Evolutionary conservation across 176 grass and related monocot species (phyloP).

Genomic region (Ensete glaucum): DNA sequence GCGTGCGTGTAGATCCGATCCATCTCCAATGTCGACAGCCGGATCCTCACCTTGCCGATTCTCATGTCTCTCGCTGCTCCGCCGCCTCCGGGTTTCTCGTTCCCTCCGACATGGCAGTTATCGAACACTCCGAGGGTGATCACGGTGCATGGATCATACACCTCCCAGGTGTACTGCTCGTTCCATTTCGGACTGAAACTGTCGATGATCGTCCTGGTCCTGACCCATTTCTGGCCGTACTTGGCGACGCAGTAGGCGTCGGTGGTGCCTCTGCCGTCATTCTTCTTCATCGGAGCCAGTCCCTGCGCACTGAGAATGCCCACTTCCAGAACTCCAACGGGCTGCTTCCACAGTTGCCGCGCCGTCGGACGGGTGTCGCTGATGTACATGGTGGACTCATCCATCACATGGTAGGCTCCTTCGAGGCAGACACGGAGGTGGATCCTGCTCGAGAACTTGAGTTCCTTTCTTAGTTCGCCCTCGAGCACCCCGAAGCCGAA

Average conservation of each 20-base stretch:
- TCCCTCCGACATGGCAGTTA: constrained; percentile 12
- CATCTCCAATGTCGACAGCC: constrained; percentile 16
- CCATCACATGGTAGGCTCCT: constrained; percentile 21
- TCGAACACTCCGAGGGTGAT: constrained; percentile 21
- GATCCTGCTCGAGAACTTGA: constrained; percentile 18
- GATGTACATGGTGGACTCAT: constrained; percentile 23
- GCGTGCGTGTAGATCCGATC: constrained; percentile 16
- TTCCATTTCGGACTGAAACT: constrained; percentile 13
- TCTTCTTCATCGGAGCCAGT: constrained; percentile 14
- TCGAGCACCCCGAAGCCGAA: constrained; percentile 12
- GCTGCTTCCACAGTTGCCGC: constrained; percentile 21
- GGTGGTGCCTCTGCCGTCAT: constrained; percentile 15
- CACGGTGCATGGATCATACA: constrained; percentile 18
- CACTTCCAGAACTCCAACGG: constrained; percentile 16
- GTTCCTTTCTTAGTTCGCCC: constrained; percentile 12
- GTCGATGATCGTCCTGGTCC: constrained; percentile 15
- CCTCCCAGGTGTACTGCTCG: constrained; percentile 24
- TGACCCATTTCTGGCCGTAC: constrained; percentile 22
- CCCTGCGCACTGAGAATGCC: constrained; percentile 15
- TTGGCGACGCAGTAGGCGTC: constrained; percentile 24
- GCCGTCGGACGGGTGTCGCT: constrained; percentile 18
- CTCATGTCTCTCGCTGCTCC: not conserved
- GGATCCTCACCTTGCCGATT: constrained; percentile 16
- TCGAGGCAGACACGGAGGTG: constrained; percentile 24
- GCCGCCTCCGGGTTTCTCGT: not conserved